A percentile compares a stretch with the other conserved stretches of the same genome.
phyloP scores from a whole-genome alignment of 257 asterid species.

The Penstemon newberryi region DNA sequence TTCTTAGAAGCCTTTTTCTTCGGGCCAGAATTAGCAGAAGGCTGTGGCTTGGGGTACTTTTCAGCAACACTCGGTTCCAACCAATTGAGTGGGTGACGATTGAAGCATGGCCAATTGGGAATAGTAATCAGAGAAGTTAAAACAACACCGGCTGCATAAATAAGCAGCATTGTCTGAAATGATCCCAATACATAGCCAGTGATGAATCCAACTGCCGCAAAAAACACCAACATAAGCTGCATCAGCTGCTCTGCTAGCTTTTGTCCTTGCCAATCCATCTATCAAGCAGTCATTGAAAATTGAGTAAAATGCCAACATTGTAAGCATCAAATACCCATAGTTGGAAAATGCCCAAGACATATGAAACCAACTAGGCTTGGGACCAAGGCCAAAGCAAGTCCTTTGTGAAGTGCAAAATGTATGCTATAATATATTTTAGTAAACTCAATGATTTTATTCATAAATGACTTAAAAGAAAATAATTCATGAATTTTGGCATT shows the following conservation, averaged over 20 bases:
- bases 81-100: conserved; percentile 73
- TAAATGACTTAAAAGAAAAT: too few species aligned
- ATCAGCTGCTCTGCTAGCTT: conserved; percentile 71
- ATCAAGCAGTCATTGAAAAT: conserved; percentile 3
- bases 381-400: too few species aligned
- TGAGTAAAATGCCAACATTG: too few species aligned
- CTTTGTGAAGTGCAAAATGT: too few species aligned
- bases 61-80: conserved; percentile 65
- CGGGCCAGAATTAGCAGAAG: conserved; percentile 32
- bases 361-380: too few species aligned
- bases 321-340: too few species aligned
- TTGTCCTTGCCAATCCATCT: conserved; percentile 96
- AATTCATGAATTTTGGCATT: too few species aligned
- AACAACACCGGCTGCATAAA: conserved; percentile 63
- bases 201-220: conserved; percentile 59
- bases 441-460: too few species aligned
- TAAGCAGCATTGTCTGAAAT: conserved; percentile 59
- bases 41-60: conserved; percentile 65
- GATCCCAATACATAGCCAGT: conserved; percentile 60
- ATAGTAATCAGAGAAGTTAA: conserved; percentile 57
- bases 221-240: conserved; percentile 62
- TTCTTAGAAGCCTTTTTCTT: conserved; percentile 64
- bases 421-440: too few species aligned
- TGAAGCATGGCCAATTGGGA: conserved; percentile 75
- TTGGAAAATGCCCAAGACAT: too few species aligned